Conservation (phyloP, 306 rosid species). For the Astragalus membranaceus region DNA sequence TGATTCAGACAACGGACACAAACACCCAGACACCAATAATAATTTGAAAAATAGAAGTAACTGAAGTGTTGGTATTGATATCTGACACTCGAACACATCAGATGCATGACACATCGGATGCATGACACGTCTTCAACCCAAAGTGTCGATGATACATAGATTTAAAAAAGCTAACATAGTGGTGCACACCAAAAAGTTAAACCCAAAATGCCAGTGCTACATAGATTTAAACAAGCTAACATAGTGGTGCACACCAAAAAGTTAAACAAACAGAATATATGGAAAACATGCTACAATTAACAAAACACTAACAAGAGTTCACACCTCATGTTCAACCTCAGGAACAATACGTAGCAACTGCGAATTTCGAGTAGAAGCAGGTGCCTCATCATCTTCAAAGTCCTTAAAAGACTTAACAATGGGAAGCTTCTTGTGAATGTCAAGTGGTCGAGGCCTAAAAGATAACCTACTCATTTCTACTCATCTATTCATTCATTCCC, state of each 20-base stretch:
- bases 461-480: conserved; percentile 50
- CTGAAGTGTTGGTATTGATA: no score
- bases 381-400: conserved; percentile 47
- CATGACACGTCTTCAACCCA: no score
- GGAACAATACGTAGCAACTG: conserved; percentile 41
- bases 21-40: no score
- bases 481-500: conserved; percentile 17
- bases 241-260: background rate
- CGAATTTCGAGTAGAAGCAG: conserved; percentile 46
- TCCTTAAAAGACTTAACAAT: conserved; percentile 50
- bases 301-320: background rate
- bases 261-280: background rate
- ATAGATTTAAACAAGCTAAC: background rate
- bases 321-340: conserved; percentile 42
- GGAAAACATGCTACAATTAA: background rate
- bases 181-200: background rate
- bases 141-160: no score
- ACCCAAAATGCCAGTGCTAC: no score
- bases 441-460: conserved; percentile 53
- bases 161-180: background rate
- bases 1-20: no score
- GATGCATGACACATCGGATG: no score
- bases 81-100: no score
- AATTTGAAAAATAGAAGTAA: no score
- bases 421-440: conserved; percentile 57